A percentile compares a stretch with the other conserved stretches of the same genome.
Evolutionary conservation across 129 eudicot species (phyloP).

Genomic region (Chrysanthemum seticuspe): DNA sequence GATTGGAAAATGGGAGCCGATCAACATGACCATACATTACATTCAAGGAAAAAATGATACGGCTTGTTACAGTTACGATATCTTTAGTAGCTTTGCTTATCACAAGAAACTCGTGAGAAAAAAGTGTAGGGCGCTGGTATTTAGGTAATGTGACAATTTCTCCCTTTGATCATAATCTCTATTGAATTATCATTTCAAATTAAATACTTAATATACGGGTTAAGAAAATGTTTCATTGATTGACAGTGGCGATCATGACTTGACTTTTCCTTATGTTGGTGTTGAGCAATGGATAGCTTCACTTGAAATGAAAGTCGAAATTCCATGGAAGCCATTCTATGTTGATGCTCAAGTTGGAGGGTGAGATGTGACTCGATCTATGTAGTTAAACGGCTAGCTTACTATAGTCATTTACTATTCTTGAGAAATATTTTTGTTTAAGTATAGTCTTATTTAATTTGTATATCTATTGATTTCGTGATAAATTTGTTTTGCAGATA

Average conservation of each 20-base stretch:
- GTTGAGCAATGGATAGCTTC: constrained; percentile 4
- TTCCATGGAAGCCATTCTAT: no score
- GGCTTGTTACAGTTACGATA: no score
- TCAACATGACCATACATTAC: no score
- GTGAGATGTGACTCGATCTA: background rate
- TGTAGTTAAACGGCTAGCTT: background rate
- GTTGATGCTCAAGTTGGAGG: no score
- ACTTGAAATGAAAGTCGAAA: background rate
- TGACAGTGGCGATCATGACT: constrained; percentile 12
- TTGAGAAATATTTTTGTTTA: background rate
- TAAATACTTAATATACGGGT: background rate
- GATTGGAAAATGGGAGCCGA: no score
- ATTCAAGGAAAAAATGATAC: no score
- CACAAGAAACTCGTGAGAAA: no score
- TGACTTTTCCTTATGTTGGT: background rate
- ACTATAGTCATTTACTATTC: background rate
- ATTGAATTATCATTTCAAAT: background rate
- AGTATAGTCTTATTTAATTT: background rate
- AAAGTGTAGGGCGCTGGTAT: no score
- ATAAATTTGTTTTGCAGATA: constrained; percentile 4
- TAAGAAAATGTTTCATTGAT: background rate
- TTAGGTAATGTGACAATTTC: no score
- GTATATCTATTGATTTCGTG: background rate
- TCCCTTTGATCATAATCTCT: no score
- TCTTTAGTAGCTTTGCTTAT: no score